These are phyloP conservation scores for Styphnolobium japonicum DNA, from an alignment of 306 rosid species.

Conservation along the genomic window DNA sequence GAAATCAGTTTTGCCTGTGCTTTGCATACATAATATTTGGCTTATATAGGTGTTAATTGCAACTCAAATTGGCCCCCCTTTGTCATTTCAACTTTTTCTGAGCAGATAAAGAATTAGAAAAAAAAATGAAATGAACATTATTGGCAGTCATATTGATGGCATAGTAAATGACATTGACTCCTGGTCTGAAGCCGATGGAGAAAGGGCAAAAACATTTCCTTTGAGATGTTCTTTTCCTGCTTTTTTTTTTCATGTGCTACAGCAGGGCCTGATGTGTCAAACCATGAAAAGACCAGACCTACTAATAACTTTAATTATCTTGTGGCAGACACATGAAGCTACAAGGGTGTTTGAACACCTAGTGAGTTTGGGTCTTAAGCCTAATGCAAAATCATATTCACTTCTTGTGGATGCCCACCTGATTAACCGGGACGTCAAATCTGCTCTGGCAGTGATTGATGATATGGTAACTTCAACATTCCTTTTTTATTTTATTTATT, in stretches of 20 bases:
- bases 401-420: slow-evolving; percentile 87
- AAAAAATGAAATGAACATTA: neutral
- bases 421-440: slow-evolving; percentile 73
- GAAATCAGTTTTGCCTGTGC: slow-evolving; percentile 1
- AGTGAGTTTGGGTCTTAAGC: slow-evolving; percentile 69
- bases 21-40: neutral
- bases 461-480: slow-evolving; percentile 60
- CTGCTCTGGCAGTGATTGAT: slow-evolving; percentile 57
- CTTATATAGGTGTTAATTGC: neutral
- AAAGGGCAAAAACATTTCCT: neutral
- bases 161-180: neutral
- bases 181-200: neutral
- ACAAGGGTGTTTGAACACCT: slow-evolving; percentile 79
- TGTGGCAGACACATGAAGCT: slow-evolving; percentile 80
- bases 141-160: neutral
- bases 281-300: neutral
- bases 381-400: slow-evolving; percentile 79
- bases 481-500: too few relatives aligned
- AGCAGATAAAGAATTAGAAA: neutral
- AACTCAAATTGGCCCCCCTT: neutral
- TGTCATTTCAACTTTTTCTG: neutral
- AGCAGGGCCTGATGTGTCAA: neutral
- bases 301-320: slow-evolving; percentile 17
- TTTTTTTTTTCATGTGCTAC: slow-evolving; percentile 8
- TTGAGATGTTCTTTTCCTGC: slow-evolving; percentile 12